These are phyloP conservation scores for Candida pseudoglaebosa DNA, from an alignment of 805 yeast genomes.

Conservation along the genomic window DNA sequence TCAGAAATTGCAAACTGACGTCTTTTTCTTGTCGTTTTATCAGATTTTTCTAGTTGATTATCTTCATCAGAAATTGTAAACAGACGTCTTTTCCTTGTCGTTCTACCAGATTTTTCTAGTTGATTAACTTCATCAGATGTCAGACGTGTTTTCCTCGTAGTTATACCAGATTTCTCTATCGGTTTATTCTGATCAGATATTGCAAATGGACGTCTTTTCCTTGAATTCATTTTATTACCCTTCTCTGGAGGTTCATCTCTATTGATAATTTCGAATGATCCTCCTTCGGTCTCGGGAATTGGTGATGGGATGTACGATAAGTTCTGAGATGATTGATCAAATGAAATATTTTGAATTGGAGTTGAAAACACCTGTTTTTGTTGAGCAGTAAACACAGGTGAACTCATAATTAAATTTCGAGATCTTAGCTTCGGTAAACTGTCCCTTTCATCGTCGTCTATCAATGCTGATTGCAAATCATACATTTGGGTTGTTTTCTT, in stretches of 20 bases:
- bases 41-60: not conserved
- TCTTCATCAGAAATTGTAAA: not conserved
- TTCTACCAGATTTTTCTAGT: not conserved
- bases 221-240: not conserved
- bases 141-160: not conserved
- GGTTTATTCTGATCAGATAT: too few relatives aligned
- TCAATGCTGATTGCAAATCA: slow-evolving; percentile 21
- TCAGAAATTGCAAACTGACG: not conserved
- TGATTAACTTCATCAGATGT: not conserved
- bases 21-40: not conserved
- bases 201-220: too few relatives aligned
- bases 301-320: not conserved
- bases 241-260: not conserved
- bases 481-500: not conserved
- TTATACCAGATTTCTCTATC: not conserved
- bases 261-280: not conserved
- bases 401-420: slow-evolving; percentile 6
- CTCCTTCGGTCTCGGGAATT: too few relatives aligned
- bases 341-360: slow-evolving; percentile 5
- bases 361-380: not conserved
- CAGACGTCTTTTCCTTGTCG: not conserved
- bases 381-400: not conserved
- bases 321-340: slow-evolving; percentile 6
- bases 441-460: slow-evolving; percentile 17
- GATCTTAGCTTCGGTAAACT: slow-evolving; percentile 8